Evolutionary conservation across 169 alveolate genomes (phyloP).

Genomic region (Plasmodium blacklocki): DNA sequence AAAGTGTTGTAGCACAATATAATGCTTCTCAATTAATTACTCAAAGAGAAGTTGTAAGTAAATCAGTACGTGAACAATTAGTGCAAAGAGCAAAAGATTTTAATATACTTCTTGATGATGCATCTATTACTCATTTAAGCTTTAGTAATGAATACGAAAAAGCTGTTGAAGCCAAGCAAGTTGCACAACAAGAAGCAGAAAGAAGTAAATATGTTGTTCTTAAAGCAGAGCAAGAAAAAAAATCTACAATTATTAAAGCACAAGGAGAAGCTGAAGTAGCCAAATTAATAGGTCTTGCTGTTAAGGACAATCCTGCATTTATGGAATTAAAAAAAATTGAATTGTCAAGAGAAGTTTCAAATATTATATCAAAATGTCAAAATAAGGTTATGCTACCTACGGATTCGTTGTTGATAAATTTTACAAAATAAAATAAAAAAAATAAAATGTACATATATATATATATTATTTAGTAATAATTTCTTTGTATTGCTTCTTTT

Average conservation of each 20-base stretch:
- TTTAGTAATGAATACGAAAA: constrained; percentile 93
- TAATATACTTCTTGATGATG: constrained; percentile 96
- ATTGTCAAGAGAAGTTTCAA: constrained; percentile 95
- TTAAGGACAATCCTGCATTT: constrained; percentile 92
- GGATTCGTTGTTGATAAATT: constrained; percentile 77
- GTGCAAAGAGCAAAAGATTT: constrained; percentile 96
- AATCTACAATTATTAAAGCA: constrained; percentile 96
- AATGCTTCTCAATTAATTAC: constrained; percentile 97
- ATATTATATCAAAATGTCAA: constrained; percentile 91
- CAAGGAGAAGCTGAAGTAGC: constrained; percentile 98
- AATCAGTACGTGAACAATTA: constrained; percentile 92
- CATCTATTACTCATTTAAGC: constrained; percentile 94
- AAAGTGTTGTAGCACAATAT: constrained; percentile 97
- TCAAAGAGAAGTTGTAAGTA: constrained; percentile 95
- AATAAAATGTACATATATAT: background rate
- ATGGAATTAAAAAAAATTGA: constrained; percentile 95
- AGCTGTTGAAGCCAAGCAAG: constrained; percentile 98
- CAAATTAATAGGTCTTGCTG: constrained; percentile 90
- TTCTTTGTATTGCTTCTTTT: background rate
- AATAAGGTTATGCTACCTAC: constrained; percentile 86
- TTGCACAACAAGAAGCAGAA: constrained; percentile 98
- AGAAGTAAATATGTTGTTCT: constrained; percentile 95
- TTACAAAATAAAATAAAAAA: constrained; percentile 51
- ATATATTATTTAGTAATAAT: background rate
- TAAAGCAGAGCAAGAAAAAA: constrained; percentile 96